These are phyloP conservation scores for Powellomyces hirtus DNA, from an alignment of 192 early-diverging fungal species.

Conservation along the genomic window DNA sequence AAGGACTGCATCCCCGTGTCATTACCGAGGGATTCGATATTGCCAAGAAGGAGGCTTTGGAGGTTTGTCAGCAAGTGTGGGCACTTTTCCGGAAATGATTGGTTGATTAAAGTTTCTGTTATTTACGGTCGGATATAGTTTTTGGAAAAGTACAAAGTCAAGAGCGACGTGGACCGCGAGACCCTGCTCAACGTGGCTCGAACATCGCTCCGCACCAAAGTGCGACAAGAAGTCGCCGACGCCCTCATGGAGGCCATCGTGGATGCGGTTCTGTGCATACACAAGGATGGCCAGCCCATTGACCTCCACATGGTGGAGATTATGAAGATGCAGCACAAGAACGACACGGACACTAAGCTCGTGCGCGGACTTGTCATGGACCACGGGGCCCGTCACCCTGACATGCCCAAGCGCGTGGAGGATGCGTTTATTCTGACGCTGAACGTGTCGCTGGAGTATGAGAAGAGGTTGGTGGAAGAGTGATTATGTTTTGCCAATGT, in stretches of 20 bases:
- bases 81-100: not conserved
- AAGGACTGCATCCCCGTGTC: conserved; percentile 94
- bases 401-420: conserved; percentile 95
- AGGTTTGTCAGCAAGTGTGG: conserved; percentile 47
- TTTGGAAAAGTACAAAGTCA: conserved; percentile 81
- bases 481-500: not conserved
- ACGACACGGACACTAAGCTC: conserved; percentile 92
- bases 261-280: conserved; percentile 89
- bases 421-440: conserved; percentile 90
- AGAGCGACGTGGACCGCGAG: conserved; percentile 83
- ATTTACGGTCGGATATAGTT: conserved; percentile 56
- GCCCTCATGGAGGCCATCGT: conserved; percentile 93
- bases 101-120: no score
- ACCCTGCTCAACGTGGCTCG: conserved; percentile 86
- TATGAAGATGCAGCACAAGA: conserved; percentile 99
- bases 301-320: conserved; percentile 99
- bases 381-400: conserved; percentile 98
- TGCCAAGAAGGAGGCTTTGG: conserved; percentile 91
- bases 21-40: conserved; percentile 96
- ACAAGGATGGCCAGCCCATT: conserved; percentile 78
- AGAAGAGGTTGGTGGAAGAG: conserved; percentile 72
- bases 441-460: conserved; percentile 98
- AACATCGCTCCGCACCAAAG: conserved; percentile 94
- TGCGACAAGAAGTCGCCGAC: conserved; percentile 86
- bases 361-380: conserved; percentile 95